phyloP scores from a whole-genome alignment of 108 stramenopile species.

The Nannochloropsis oceanica region DNA sequence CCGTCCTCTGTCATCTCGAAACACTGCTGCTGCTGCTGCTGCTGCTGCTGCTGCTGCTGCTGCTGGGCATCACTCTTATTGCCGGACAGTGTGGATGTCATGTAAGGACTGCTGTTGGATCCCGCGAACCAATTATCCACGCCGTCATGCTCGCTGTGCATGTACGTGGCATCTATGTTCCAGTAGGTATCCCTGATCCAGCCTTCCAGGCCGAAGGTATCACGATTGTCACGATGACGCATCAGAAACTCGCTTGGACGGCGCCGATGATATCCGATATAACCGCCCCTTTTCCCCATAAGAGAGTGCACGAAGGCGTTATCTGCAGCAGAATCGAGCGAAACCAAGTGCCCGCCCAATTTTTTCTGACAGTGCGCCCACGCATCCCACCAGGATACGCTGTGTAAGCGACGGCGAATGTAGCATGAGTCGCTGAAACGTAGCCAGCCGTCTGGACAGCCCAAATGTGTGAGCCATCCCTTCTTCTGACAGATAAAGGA shows the following conservation, averaged over 20 bases:
- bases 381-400: neutral
- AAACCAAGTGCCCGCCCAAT: neutral
- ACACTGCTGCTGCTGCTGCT: neutral
- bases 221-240: too few species aligned
- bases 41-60: too few species aligned
- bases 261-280: neutral
- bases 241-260: too few species aligned
- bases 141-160: neutral
- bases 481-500: neutral
- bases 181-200: neutral
- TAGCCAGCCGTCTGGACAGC: neutral
- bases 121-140: neutral
- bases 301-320: neutral
- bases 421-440: neutral
- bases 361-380: neutral
- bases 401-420: neutral
- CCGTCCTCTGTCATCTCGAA: neutral
- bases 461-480: neutral
- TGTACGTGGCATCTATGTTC: neutral
- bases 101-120: neutral
- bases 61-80: neutral
- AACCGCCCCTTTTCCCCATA: neutral
- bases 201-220: neutral
- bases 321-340: neutral
- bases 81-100: neutral